phyloP scores from a whole-genome alignment of 176 grass and related monocot species.

The Stipa capillata region DNA sequence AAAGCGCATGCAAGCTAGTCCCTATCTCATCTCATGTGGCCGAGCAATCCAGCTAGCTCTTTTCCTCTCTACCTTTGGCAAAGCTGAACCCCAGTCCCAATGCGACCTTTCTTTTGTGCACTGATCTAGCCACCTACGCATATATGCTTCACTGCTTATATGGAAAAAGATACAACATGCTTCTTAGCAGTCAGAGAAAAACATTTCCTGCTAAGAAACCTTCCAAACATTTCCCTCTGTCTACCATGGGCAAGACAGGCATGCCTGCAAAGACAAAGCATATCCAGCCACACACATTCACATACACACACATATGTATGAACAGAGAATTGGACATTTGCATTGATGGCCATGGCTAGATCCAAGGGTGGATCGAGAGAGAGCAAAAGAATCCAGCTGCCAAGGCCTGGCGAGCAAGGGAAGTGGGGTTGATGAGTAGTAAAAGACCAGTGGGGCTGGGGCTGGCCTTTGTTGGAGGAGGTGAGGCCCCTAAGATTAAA shows the following conservation, averaged over 20 bases:
- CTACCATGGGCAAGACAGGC: slow-evolving; percentile 34
- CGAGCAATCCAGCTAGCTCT: neutral
- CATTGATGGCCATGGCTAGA: slow-evolving; percentile 13
- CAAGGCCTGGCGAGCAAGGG: neutral
- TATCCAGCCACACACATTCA: neutral
- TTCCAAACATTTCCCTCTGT: slow-evolving; percentile 19
- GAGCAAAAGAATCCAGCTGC: slow-evolving; percentile 5
- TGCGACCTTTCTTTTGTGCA: slow-evolving; percentile 27
- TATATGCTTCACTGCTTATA: neutral
- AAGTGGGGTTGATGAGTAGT: slow-evolving; percentile 25
- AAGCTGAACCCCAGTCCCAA: slow-evolving; percentile 31
- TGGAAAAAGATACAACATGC: neutral
- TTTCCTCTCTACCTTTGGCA: slow-evolving; percentile 13
- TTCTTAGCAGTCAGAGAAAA: neutral
- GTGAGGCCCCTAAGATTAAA: slow-evolving; percentile 19
- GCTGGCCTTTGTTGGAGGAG: slow-evolving; percentile 10
- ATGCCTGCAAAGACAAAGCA: slow-evolving; percentile 19
- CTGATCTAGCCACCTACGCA: neutral
- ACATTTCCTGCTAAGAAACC: slow-evolving; percentile 12
- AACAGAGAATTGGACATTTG: neutral
- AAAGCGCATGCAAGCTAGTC: slow-evolving; percentile 2
- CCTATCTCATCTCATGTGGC: slow-evolving; percentile 5
- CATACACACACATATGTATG: neutral
- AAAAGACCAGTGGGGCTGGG: slow-evolving; percentile 26
- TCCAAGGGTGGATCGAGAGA: neutral